These are phyloP conservation scores for Stagonosporopsis rhizophila DNA, from an alignment of 2,329 filamentous ascomycete genomes.

Conservation along the genomic window DNA sequence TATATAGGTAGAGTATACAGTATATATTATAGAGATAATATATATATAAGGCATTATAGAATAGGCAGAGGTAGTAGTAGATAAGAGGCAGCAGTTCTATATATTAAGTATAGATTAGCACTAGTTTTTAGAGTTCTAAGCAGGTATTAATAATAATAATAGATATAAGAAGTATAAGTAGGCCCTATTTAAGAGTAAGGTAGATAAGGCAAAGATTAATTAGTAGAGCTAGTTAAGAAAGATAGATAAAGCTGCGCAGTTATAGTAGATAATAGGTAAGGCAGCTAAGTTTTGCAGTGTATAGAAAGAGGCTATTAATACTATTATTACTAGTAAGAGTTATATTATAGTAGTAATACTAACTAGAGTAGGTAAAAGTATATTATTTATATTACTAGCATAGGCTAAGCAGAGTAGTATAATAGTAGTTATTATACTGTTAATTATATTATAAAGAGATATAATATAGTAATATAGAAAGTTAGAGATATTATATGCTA, in stretches of 20 bases:
- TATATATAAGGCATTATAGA: too few relatives aligned
- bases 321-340: slow-evolving; percentile 28
- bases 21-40: too few relatives aligned
- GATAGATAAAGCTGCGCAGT: slow-evolving; percentile 16
- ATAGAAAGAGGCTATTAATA: slow-evolving; percentile 27
- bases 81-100: too few relatives aligned
- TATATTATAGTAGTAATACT: slow-evolving; percentile 6
- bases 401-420: slow-evolving; percentile 18
- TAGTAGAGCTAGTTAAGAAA: slow-evolving; percentile 5
- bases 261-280: slow-evolving; percentile 20
- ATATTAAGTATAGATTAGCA: too few relatives aligned
- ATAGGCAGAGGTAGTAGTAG: too few relatives aligned
- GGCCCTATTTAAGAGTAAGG: not conserved
- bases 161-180: not conserved
- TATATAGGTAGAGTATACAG: too few relatives aligned
- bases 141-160: not conserved
- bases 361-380: slow-evolving; percentile 34
- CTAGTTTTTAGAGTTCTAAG: too few relatives aligned
- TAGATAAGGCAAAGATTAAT: slow-evolving; percentile 2
- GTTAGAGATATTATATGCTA: slow-evolving; percentile 20
- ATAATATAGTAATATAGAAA: slow-evolving; percentile 24
- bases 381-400: slow-evolving; percentile 39
- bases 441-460: slow-evolving; percentile 29
- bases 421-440: slow-evolving; percentile 32
- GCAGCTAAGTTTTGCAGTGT: slow-evolving; percentile 24